A percentile compares a stretch with the other conserved stretches of the same genome.
Evolutionary conservation across 192 early-diverging fungal genomes (phyloP).

Genomic region (Coemansia sp.): DNA sequence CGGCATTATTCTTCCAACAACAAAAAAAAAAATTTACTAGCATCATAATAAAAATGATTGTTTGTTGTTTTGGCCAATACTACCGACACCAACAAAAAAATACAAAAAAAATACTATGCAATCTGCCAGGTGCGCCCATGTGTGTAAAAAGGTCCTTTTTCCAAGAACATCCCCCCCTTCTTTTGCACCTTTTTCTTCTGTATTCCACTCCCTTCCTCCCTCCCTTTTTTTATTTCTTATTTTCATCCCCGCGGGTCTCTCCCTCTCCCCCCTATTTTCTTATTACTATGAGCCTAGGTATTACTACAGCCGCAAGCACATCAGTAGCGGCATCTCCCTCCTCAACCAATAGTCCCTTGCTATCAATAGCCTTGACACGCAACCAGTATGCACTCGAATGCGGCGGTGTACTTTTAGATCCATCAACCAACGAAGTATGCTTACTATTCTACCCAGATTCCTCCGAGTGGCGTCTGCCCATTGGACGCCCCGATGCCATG

Average conservation of each 20-base stretch:
- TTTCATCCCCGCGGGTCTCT: neutral
- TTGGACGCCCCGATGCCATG: constrained; percentile 35
- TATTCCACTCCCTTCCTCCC: neutral
- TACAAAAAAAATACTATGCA: neutral
- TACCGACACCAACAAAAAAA: neutral
- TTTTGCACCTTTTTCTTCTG: neutral
- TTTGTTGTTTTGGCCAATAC: neutral
- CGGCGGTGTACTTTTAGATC: constrained; percentile 52
- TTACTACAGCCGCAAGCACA: neutral
- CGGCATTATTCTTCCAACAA: neutral
- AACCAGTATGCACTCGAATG: constrained; percentile 44
- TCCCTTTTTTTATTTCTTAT: neutral
- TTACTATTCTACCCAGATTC: constrained; percentile 54
- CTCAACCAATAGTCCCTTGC: neutral
- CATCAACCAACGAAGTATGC: constrained; percentile 49
- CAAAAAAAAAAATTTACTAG: neutral
- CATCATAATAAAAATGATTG: neutral
- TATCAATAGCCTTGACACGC: constrained; percentile 35
- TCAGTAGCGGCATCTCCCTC: neutral
- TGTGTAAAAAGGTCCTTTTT: too few species aligned
- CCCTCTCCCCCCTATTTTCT: neutral
- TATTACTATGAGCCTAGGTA: neutral
- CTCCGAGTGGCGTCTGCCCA: constrained; percentile 55
- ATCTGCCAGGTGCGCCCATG: too few species aligned
- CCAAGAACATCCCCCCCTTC: neutral